A percentile compares a stretch with the other conserved stretches of the same genome.
phyloP scores from a whole-genome alignment of 352 stramenopile genomes.

The Pythium dissimile region DNA sequence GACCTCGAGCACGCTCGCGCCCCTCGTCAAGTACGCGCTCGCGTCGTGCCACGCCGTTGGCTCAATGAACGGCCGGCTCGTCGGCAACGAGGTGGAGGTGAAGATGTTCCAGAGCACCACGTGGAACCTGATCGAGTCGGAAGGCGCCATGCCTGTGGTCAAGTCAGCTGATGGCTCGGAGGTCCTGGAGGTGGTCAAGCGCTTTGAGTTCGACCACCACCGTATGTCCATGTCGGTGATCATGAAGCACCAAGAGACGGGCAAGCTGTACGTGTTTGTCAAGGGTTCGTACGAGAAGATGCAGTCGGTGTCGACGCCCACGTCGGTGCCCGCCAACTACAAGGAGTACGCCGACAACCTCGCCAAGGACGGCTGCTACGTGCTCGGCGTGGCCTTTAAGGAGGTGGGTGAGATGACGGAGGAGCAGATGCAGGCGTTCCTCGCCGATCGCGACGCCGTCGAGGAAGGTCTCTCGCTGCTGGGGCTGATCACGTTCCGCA shows the following conservation, averaged over 20 bases:
- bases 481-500: constrained; percentile 90
- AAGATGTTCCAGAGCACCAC: constrained; percentile 80
- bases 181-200: constrained; percentile 77
- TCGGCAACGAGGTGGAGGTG: constrained; percentile 88
- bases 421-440: constrained; percentile 21
- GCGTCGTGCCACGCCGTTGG: constrained; percentile 82
- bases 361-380: constrained; percentile 84
- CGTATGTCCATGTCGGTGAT: constrained; percentile 91
- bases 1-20: constrained; percentile 5
- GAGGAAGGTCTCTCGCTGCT: constrained; percentile 70
- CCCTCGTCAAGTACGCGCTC: constrained; percentile 52
- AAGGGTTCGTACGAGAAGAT: constrained; percentile 90
- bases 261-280: constrained; percentile 71
- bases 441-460: constrained; percentile 66
- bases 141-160: constrained; percentile 22
- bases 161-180: constrained; percentile 41
- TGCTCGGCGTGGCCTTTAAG: constrained; percentile 79
- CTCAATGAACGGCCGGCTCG: constrained; percentile 53
- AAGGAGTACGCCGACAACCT: constrained; percentile 42
- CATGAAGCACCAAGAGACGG: constrained; percentile 52
- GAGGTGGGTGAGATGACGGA: constrained; percentile 28
- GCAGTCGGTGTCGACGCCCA: constrained; percentile 41
- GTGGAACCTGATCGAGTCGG: constrained; percentile 54
- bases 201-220: constrained; percentile 90
- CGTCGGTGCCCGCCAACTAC: constrained; percentile 72